Evolutionary conservation across 2,329 filamentous ascomycete species (phyloP).

Genomic region (Fusarium nygamai): DNA sequence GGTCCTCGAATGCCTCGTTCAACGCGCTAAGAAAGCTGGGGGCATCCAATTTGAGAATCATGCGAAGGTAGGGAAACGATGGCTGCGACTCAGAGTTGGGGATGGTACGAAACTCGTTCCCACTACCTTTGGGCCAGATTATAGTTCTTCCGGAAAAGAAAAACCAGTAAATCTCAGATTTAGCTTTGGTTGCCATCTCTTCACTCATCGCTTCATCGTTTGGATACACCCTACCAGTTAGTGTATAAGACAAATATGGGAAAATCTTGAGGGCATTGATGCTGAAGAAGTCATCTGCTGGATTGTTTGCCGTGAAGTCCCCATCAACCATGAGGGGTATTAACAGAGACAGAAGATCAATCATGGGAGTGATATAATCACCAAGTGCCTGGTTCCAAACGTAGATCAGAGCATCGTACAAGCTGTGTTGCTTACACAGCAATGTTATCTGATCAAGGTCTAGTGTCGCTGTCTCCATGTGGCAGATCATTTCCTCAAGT

Average conservation of each 20-base stretch:
- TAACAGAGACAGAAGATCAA: constrained; percentile 80
- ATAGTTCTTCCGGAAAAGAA: constrained; percentile 87
- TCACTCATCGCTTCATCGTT: constrained; percentile 81
- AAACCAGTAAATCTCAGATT: constrained; percentile 91
- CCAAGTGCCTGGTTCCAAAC: constrained; percentile 92
- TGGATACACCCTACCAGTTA: constrained; percentile 92
- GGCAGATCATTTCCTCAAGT: constrained; percentile 93
- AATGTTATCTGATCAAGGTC: constrained; percentile 93
- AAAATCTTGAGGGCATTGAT: constrained; percentile 90
- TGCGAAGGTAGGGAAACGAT: constrained; percentile 84
- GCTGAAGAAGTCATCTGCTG: constrained; percentile 69
- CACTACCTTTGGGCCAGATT: constrained; percentile 75
- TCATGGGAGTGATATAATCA: constrained; percentile 91
- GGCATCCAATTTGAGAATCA: constrained; percentile 88
- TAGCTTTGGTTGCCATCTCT: constrained; percentile 77
- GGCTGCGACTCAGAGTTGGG: constrained; percentile 68
- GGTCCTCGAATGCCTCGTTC: constrained; percentile 97
- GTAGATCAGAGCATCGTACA: constrained; percentile 96
- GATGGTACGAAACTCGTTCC: constrained; percentile 69
- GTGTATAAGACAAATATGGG: constrained; percentile 89
- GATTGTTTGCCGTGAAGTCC: constrained; percentile 62
- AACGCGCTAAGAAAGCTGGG: constrained; percentile 93
- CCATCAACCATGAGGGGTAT: constrained; percentile 67
- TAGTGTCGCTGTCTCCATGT: constrained; percentile 88
- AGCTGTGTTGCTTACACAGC: constrained; percentile 88